A percentile compares a stretch with the other conserved stretches of the same genome.
Conservation (phyloP, 257 asterid genomes). For the Lycium ferocissimum region DNA sequence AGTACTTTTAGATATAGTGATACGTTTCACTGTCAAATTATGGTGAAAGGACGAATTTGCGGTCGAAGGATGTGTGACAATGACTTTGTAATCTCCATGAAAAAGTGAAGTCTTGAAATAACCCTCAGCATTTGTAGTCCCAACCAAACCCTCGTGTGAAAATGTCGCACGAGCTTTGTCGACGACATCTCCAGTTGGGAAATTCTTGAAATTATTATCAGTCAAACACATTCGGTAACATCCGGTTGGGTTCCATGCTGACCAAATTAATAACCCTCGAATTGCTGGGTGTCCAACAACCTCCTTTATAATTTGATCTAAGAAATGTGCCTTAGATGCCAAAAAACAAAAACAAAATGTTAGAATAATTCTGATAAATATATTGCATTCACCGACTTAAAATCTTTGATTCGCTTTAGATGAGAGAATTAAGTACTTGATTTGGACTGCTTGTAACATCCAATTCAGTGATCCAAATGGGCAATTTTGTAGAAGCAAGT, state of each 20-base stretch:
- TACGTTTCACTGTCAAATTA: constrained; percentile 34
- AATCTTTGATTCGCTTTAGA: background rate
- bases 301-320: constrained; percentile 60
- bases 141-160: constrained; percentile 30
- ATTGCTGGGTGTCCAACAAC: constrained; percentile 47
- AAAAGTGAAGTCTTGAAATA: constrained; percentile 46
- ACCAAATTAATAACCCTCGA: constrained; percentile 61
- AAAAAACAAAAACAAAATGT: constrained; percentile 26
- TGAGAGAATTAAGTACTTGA: constrained; percentile 43
- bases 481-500: constrained; percentile 56
- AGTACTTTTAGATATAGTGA: background rate
- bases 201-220: constrained; percentile 57
- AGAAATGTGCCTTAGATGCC: constrained; percentile 37
- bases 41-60: background rate
- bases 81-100: constrained; percentile 62
- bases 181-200: constrained; percentile 60
- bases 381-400: background rate
- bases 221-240: constrained; percentile 73
- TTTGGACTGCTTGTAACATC: constrained; percentile 53
- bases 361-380: background rate
- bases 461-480: constrained; percentile 78
- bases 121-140: constrained; percentile 50
- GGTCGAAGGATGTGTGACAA: constrained; percentile 41
- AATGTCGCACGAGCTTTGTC: constrained; percentile 39
- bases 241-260: constrained; percentile 55